phyloP scores from a whole-genome alignment of 345 rosid species.

The Barbarea vulgaris region DNA sequence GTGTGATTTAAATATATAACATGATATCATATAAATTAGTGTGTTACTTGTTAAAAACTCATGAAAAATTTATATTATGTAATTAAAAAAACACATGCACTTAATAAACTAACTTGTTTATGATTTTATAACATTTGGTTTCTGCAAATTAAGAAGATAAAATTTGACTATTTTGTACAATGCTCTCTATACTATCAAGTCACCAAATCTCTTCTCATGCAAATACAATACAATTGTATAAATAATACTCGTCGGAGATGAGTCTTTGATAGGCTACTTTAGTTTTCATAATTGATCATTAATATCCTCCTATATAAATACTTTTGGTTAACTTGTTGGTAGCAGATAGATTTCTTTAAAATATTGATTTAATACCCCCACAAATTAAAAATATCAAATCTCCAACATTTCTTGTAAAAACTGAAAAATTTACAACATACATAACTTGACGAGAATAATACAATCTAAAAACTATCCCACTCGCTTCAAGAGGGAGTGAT shows the following conservation, averaged over 20 bases:
- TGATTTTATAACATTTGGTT: too few relatives aligned
- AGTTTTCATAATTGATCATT: background rate
- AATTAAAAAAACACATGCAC: background rate
- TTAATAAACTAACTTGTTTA: too few relatives aligned
- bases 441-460: conserved; percentile 3
- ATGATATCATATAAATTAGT: background rate
- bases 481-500: conserved; percentile 26
- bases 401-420: conserved; percentile 11
- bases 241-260: background rate
- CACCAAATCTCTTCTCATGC: conserved; percentile 21
- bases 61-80: background rate
- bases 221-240: background rate
- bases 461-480: conserved; percentile 32
- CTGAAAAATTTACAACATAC: conserved; percentile 28
- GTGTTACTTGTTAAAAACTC: background rate
- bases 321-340: background rate
- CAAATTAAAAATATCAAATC: conserved; percentile 2
- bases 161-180: too few relatives aligned
- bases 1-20: too few relatives aligned
- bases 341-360: background rate
- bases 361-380: background rate
- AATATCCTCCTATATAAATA: background rate
- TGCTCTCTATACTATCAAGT: background rate
- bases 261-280: conserved; percentile 7
- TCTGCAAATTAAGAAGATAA: too few relatives aligned